These are phyloP conservation scores for Tulasnella sp. DNA, from an alignment of 768 basidiomycete genomes.

Conservation along the genomic window DNA sequence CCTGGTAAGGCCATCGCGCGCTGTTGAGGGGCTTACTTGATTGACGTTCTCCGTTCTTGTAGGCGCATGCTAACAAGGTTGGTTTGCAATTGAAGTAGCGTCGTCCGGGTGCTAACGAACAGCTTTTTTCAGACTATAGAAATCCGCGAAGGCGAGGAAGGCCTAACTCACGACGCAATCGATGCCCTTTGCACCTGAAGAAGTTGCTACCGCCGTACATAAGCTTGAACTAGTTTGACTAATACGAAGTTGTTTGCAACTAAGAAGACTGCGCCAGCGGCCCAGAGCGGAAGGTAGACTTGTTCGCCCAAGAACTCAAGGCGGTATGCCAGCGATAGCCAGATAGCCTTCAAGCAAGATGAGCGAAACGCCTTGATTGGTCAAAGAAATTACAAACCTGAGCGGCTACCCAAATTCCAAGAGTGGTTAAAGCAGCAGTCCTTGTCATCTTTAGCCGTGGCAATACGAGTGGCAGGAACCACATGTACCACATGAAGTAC, in stretches of 20 bases:
- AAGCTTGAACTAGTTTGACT: constrained; percentile 39
- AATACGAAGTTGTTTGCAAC: constrained; percentile 72
- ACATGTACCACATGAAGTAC: constrained; percentile 97
- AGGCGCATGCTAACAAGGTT: constrained; percentile 66
- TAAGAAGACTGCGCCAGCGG: constrained; percentile 62
- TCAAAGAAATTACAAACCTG: constrained; percentile 28
- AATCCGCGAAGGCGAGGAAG: constrained; percentile 68
- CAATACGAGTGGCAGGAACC: constrained; percentile 73
- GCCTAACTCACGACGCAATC: constrained; percentile 60
- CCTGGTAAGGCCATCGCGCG: constrained; percentile 37
- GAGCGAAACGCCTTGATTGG: neutral
- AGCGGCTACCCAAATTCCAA: constrained; percentile 56
- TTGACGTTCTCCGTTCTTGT: constrained; percentile 6
- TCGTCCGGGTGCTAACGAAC: neutral
- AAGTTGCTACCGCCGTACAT: neutral
- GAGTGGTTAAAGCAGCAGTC: constrained; percentile 30
- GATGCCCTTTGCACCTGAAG: constrained; percentile 26
- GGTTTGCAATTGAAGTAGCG: neutral
- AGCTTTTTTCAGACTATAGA: constrained; percentile 43
- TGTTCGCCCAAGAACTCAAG: constrained; percentile 77
- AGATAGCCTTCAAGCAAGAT: constrained; percentile 44
- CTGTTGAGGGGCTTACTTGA: neutral
- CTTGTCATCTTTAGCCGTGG: constrained; percentile 49
- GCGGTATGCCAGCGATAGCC: constrained; percentile 84
- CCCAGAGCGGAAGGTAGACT: constrained; percentile 70